Conservation (phyloP, 345 rosid genomes). For the Moricandia moricandioides region DNA sequence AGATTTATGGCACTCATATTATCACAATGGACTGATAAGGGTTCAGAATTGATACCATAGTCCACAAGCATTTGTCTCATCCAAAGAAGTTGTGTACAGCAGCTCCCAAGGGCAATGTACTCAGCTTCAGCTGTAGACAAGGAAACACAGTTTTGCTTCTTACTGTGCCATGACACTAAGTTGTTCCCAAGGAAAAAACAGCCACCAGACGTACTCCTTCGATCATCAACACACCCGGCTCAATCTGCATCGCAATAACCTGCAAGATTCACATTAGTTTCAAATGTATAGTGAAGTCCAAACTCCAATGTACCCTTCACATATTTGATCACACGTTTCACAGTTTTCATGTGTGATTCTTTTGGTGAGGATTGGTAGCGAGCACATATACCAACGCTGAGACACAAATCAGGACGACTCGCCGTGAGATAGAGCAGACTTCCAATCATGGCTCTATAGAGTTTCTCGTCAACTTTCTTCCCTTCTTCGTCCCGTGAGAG, state of each 20-base stretch:
- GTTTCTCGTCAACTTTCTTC: background rate
- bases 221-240: background rate
- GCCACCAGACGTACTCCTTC: too few species aligned
- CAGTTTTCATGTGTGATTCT: background rate
- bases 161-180: too few species aligned
- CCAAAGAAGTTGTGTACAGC: background rate
- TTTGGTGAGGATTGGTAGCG: background rate
- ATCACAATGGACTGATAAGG: background rate
- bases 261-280: too few species aligned
- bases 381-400: background rate
- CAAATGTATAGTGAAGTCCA: too few species aligned
- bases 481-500: background rate
- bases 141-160: too few species aligned
- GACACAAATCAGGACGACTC: background rate
- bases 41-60: background rate
- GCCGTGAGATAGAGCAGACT: background rate
- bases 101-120: background rate
- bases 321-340: background rate
- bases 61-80: background rate
- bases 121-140: too few species aligned
- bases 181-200: too few species aligned
- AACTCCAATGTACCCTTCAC: background rate
- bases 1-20: background rate
- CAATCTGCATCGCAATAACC: background rate
- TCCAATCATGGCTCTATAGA: background rate